Evolutionary conservation across 148 eudicot species (phyloP).

Genomic region (Euryodendron excelsum): DNA sequence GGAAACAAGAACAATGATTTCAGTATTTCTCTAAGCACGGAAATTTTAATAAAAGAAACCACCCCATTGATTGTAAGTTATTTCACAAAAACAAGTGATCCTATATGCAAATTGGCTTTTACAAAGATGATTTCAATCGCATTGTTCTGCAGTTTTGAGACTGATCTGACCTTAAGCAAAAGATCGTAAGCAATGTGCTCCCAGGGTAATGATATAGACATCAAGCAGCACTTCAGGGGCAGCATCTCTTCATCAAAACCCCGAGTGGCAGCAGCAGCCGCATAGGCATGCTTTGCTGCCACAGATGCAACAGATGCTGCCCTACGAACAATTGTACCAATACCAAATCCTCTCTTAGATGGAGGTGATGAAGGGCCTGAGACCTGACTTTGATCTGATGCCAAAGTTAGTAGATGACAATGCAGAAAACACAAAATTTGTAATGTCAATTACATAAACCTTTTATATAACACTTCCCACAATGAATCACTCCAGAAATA

Average conservation of each 20-base stretch:
- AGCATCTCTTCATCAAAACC: conserved; percentile 72
- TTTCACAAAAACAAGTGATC: not conserved
- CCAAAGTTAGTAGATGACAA: not conserved
- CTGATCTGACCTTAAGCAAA: conserved; percentile 67
- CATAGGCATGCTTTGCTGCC: conserved; percentile 84
- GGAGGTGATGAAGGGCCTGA: conserved; percentile 58
- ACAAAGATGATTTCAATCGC: not conserved
- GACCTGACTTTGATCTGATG: conserved; percentile 72
- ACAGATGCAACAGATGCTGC: conserved; percentile 85
- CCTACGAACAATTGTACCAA: conserved; percentile 64
- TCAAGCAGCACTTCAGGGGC: conserved; percentile 89
- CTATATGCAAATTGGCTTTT: not conserved
- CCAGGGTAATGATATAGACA: conserved; percentile 97
- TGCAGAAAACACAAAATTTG: too few species aligned
- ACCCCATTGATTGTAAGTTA: not conserved
- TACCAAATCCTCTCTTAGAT: conserved; percentile 51
- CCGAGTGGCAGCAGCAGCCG: conserved; percentile 56
- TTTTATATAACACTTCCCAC: not conserved
- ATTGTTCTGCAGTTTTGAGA: not conserved
- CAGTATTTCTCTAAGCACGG: not conserved
- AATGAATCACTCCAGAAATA: not conserved
- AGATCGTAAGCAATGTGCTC: conserved; percentile 92
- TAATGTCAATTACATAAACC: not conserved
- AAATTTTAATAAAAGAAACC: not conserved
- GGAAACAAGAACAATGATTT: conserved; percentile 4